phyloP scores from a whole-genome alignment of 768 basidiomycete genomes.

The Tulasnella sp. region DNA sequence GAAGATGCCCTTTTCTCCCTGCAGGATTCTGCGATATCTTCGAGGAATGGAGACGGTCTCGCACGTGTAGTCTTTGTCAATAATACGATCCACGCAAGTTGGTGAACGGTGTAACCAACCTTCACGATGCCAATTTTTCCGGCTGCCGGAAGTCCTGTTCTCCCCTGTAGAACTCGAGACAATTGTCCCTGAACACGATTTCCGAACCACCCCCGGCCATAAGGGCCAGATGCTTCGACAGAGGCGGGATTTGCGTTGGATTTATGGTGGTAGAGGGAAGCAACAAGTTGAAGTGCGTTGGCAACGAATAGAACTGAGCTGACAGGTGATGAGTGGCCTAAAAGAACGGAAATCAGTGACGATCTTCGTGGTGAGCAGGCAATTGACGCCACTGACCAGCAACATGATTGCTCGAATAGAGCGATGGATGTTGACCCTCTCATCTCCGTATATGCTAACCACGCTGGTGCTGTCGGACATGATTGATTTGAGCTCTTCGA shows the following conservation, averaged over 20 bases:
- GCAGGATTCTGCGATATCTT: slow-evolving; percentile 89
- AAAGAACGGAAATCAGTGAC: not conserved
- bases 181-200: slow-evolving; percentile 95
- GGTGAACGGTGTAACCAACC: slow-evolving; percentile 49
- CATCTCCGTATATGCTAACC: slow-evolving; percentile 92
- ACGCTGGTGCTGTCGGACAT: slow-evolving; percentile 97
- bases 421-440: slow-evolving; percentile 90
- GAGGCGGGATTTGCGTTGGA: slow-evolving; percentile 75
- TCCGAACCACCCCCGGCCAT: slow-evolving; percentile 78
- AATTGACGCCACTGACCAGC: slow-evolving; percentile 59
- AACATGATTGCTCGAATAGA: slow-evolving; percentile 94
- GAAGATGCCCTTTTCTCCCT: slow-evolving; percentile 96
- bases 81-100: not conserved
- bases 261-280: slow-evolving; percentile 82
- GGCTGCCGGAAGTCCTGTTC: slow-evolving; percentile 88
- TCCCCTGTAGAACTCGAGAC: slow-evolving; percentile 94
- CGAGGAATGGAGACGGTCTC: slow-evolving; percentile 93
- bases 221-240: slow-evolving; percentile 85
- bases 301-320: slow-evolving; percentile 96
- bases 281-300: slow-evolving; percentile 90
- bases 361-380: not conserved
- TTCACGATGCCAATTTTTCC: slow-evolving; percentile 91
- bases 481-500: slow-evolving; percentile 86
- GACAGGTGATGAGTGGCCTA: slow-evolving; percentile 95
- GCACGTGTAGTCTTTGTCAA: slow-evolving; percentile 90